phyloP scores from a whole-genome alignment of 768 basidiomycete species.

The Podaxis sp. region DNA sequence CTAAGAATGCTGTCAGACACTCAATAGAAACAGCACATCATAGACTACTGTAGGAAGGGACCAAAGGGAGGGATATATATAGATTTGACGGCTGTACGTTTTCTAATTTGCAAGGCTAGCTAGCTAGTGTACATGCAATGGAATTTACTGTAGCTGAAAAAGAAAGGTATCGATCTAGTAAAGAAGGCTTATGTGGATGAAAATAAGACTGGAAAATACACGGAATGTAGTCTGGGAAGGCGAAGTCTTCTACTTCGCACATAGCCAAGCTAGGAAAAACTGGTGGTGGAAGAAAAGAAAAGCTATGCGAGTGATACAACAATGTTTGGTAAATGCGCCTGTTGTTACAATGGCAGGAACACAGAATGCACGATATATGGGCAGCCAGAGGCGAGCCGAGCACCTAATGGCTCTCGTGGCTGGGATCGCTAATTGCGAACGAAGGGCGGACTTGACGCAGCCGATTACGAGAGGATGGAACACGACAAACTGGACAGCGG shows the following conservation, averaged over 20 bases:
- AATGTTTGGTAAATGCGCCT: not conserved
- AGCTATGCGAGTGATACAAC: not conserved
- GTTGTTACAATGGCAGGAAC: not conserved
- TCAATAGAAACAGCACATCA: too few species aligned
- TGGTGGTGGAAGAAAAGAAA: not conserved
- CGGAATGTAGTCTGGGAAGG: not conserved
- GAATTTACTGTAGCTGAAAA: not conserved
- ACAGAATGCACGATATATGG: not conserved
- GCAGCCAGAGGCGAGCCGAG: not conserved
- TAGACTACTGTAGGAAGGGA: not conserved
- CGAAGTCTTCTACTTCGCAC: not conserved
- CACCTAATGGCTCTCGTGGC: constrained; percentile 3
- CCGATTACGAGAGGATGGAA: constrained; percentile 17
- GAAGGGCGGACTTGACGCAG: constrained; percentile 24
- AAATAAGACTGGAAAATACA: not conserved
- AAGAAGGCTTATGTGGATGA: not conserved
- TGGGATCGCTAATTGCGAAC: constrained; percentile 17
- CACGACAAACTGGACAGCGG: constrained; percentile 26
- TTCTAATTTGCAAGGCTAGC: not conserved
- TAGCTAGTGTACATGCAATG: not conserved
- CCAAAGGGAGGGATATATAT: not conserved
- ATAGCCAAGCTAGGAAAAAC: not conserved
- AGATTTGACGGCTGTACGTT: not conserved
- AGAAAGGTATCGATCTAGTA: not conserved
- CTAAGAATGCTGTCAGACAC: too few species aligned